Conservation (phyloP, 768 basidiomycete species). For the Pleurotus salmoneostramineus region DNA sequence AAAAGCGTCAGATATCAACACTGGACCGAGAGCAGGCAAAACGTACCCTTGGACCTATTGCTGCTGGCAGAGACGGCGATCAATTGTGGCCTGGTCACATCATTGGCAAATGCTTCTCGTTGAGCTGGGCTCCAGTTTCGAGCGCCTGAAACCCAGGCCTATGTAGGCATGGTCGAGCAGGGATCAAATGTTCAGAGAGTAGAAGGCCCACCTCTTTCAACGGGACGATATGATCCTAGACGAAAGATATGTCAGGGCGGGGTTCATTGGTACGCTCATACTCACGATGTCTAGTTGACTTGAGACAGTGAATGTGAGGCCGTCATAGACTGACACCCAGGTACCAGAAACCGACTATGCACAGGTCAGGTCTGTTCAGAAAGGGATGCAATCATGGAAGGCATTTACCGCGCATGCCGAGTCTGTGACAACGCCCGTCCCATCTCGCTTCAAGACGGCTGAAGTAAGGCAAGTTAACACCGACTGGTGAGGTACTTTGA, state of each 20-base stretch:
- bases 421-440: constrained; percentile 36
- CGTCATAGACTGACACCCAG: constrained; percentile 52
- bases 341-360: constrained; percentile 37
- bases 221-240: constrained; percentile 50
- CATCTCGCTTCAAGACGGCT: constrained; percentile 44
- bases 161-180: too few relatives aligned
- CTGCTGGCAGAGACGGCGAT: constrained; percentile 44
- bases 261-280: background rate
- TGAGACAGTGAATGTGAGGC: constrained; percentile 35
- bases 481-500: background rate
- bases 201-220: constrained; percentile 37
- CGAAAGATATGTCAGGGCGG: background rate
- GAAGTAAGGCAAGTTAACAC: background rate
- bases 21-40: background rate
- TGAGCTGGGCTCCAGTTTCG: constrained; percentile 45
- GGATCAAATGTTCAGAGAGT: too few relatives aligned
- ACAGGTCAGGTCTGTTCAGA: too few relatives aligned
- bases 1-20: background rate
- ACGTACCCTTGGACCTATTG: constrained; percentile 44
- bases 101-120: constrained; percentile 51
- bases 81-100: constrained; percentile 51
- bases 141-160: constrained; percentile 58
- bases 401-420: constrained; percentile 24
- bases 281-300: constrained; percentile 50
- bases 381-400: background rate